Evolutionary conservation across 169 alveolate species (phyloP).

Genomic region (Ichthyophthirius multifiliis): DNA sequence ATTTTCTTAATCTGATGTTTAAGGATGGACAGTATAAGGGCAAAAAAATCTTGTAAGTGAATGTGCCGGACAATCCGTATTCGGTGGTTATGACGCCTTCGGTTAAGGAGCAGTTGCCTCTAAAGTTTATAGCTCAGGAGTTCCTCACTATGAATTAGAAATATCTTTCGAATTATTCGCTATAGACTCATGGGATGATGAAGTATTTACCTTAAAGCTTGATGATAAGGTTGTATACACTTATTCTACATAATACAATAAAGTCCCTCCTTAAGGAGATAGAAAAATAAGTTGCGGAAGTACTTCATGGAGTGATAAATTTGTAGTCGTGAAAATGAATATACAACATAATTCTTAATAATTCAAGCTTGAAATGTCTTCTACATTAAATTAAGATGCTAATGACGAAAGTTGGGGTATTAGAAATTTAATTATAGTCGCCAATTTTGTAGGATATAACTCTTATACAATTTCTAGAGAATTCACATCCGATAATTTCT

Average conservation of each 20-base stretch:
- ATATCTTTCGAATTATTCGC: neutral
- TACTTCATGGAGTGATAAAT: neutral
- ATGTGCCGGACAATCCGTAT: neutral
- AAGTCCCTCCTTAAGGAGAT: neutral
- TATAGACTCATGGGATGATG: conserved; percentile 3
- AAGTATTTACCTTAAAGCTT: neutral
- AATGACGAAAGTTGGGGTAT: conserved; percentile 11
- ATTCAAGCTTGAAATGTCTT: neutral
- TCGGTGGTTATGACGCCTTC: neutral
- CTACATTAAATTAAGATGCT: neutral
- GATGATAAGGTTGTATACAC: neutral
- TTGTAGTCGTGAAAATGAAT: neutral
- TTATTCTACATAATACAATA: neutral
- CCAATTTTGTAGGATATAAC: neutral
- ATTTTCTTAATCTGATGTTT: neutral
- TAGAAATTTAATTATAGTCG: neutral
- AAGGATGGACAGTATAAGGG: neutral
- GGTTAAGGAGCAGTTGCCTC: neutral
- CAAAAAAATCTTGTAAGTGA: neutral
- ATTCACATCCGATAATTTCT: neutral
- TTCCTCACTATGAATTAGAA: neutral
- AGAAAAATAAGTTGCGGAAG: neutral
- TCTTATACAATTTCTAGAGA: neutral
- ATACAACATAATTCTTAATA: neutral
- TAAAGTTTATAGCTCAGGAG: neutral